Conservation (phyloP, 2,329 filamentous ascomycete species). For the Talaromyces amestolkiae region DNA sequence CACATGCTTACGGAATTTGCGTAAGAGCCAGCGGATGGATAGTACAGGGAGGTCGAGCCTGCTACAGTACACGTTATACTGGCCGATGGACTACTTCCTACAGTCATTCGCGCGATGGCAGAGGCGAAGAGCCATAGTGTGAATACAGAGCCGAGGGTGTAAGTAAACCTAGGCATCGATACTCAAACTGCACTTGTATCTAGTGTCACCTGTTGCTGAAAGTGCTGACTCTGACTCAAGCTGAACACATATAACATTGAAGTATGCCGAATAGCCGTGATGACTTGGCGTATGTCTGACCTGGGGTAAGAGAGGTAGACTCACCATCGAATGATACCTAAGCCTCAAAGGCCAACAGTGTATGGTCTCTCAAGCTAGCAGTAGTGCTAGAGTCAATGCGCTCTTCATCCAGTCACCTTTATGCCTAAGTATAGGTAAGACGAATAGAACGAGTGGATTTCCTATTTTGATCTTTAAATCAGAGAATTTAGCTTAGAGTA, state of each 20-base stretch:
- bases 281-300: background rate
- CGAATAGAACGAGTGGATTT: background rate
- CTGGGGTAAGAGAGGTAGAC: background rate
- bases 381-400: background rate
- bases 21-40: background rate
- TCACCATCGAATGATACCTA: background rate
- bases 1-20: background rate
- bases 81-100: background rate
- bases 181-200: background rate
- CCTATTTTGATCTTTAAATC: too few relatives aligned
- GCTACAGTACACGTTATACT: background rate
- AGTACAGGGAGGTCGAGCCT: background rate
- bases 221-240: background rate
- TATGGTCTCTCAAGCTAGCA: background rate
- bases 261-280: constrained; percentile 1
- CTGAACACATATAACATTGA: too few relatives aligned
- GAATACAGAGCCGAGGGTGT: too few relatives aligned
- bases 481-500: too few relatives aligned
- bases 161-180: background rate
- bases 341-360: background rate
- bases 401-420: background rate
- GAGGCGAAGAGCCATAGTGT: background rate
- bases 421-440: background rate
- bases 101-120: background rate
- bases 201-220: background rate